Percentiles rank a stretch among this genome's conserved stretches.
These are phyloP conservation scores for Sergeia podlipaevii DNA, from an alignment of 208 protist species.

Conservation along the genomic window DNA sequence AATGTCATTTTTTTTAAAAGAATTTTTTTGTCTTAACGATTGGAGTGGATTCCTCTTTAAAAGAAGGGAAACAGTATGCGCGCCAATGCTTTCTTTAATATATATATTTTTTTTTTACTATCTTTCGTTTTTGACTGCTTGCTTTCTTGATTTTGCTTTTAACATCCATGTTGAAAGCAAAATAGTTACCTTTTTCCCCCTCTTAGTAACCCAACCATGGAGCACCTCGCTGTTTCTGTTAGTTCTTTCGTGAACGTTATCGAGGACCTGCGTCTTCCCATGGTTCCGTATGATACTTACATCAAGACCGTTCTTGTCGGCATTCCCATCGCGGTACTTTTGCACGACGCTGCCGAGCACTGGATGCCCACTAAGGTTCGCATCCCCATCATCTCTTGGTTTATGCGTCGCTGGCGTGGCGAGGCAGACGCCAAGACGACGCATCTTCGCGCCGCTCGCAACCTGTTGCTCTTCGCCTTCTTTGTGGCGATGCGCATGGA, in stretches of 20 bases:
- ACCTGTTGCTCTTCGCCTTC: conserved; percentile 67
- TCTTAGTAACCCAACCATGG: conserved; percentile 32
- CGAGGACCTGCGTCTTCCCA: conserved; percentile 59
- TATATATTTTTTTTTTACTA: not conserved
- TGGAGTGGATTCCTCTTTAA: too few species aligned
- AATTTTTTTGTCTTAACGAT: too few species aligned
- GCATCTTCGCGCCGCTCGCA: conserved; percentile 50
- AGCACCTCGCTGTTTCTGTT: conserved; percentile 54
- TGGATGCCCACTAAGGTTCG: conserved; percentile 60
- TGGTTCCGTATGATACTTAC: conserved; percentile 49
- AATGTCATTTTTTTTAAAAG: too few species aligned
- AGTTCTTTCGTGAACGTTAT: conserved; percentile 61
- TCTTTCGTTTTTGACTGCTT: not conserved
- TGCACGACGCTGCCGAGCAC: conserved; percentile 72
- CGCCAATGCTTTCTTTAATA: too few species aligned
- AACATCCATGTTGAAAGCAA: not conserved
- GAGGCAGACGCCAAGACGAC: conserved; percentile 49
- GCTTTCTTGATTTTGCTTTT: not conserved
- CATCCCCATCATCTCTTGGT: conserved; percentile 75
- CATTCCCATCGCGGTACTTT: conserved; percentile 71
- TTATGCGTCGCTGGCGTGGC: conserved; percentile 61
- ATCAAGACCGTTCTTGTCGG: conserved; percentile 55
- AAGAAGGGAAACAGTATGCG: too few species aligned
- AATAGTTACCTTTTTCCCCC: not conserved
- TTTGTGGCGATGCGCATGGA: conserved; percentile 60